A percentile compares a stretch with the other conserved stretches of the same genome.
These are phyloP conservation scores for Gnaphalium uliginosum DNA, from an alignment of 129 eudicot genomes.

Conservation along the genomic window DNA sequence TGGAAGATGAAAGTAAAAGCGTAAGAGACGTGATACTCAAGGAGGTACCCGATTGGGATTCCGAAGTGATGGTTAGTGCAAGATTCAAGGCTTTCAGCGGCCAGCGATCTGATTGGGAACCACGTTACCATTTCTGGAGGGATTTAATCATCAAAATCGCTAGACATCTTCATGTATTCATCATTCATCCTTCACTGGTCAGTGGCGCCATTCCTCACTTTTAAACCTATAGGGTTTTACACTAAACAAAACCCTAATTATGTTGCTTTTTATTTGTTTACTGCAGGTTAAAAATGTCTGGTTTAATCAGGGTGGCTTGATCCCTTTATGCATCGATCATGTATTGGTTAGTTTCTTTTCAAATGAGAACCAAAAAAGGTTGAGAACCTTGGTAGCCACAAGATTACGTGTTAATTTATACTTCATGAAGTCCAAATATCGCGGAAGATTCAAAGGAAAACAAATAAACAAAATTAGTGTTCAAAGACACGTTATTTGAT, in stretches of 20 bases:
- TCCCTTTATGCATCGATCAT: conserved; percentile 74
- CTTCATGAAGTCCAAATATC: no score
- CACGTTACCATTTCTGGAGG: conserved; percentile 71
- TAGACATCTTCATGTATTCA: conserved; percentile 52
- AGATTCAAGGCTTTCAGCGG: conserved; percentile 90
- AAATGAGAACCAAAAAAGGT: no score
- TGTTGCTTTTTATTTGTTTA: conserved; percentile 1
- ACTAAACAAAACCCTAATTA: background rate
- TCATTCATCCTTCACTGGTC: conserved; percentile 60
- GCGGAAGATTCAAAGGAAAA: no score
- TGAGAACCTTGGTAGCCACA: background rate
- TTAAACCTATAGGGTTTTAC: conserved; percentile 11
- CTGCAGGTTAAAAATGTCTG: conserved; percentile 47
- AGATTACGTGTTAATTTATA: no score
- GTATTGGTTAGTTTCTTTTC: conserved; percentile 54
- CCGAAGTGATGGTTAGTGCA: conserved; percentile 45
- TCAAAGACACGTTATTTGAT: no score
- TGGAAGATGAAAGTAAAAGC: conserved; percentile 10
- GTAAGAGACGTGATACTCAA: conserved; percentile 34
- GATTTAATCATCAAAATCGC: conserved; percentile 65
- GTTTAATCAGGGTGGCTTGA: conserved; percentile 71
- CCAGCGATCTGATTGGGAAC: conserved; percentile 83
- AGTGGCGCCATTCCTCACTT: conserved; percentile 9
- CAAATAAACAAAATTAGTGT: no score
- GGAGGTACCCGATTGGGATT: conserved; percentile 60